phyloP scores from a whole-genome alignment of 176 grass and related monocot genomes.

The Hordeum vulgare region DNA sequence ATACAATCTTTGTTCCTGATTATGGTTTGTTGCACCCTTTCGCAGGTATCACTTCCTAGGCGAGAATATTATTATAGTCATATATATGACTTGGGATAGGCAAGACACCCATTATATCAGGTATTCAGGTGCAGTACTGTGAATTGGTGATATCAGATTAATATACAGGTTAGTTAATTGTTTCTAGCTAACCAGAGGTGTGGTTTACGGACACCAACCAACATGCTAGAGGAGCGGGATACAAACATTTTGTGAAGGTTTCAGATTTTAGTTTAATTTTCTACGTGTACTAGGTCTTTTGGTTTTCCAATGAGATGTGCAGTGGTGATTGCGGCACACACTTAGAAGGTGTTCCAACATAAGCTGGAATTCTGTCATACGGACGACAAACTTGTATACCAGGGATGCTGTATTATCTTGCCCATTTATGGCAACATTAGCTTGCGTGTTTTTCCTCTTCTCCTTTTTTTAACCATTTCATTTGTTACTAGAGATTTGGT shows the following conservation, averaged over 20 bases:
- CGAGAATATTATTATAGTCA: slow-evolving; percentile 48
- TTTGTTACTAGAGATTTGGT: slow-evolving; percentile 39
- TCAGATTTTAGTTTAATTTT: slow-evolving; percentile 73
- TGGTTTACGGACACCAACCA: slow-evolving; percentile 53
- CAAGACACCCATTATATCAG: slow-evolving; percentile 47
- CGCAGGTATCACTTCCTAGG: slow-evolving; percentile 62
- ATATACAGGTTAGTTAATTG: slow-evolving; percentile 68
- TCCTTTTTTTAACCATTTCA: slow-evolving; percentile 39
- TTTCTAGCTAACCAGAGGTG: slow-evolving; percentile 64
- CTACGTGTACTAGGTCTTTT: slow-evolving; percentile 56
- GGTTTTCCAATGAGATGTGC: slow-evolving; percentile 64
- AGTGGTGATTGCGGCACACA: slow-evolving; percentile 59
- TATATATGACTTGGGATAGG: slow-evolving; percentile 51
- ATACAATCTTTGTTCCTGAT: slow-evolving; percentile 17
- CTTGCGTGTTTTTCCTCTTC: slow-evolving; percentile 21
- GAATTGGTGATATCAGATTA: slow-evolving; percentile 58
- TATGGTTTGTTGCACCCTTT: slow-evolving; percentile 16
- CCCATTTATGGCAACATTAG: slow-evolving; percentile 59
- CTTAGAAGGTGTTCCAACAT: slow-evolving; percentile 62
- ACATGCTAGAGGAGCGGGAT: slow-evolving; percentile 46
- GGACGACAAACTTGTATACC: slow-evolving; percentile 50
- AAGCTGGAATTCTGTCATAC: slow-evolving; percentile 66
- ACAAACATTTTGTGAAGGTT: slow-evolving; percentile 68
- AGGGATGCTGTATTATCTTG: slow-evolving; percentile 64
- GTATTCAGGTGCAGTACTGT: slow-evolving; percentile 53